Base-by-base conservation (phyloP, 2,329 filamentous ascomycete species). In the Pseudopyrenochaeta lycopersici region DNA sequence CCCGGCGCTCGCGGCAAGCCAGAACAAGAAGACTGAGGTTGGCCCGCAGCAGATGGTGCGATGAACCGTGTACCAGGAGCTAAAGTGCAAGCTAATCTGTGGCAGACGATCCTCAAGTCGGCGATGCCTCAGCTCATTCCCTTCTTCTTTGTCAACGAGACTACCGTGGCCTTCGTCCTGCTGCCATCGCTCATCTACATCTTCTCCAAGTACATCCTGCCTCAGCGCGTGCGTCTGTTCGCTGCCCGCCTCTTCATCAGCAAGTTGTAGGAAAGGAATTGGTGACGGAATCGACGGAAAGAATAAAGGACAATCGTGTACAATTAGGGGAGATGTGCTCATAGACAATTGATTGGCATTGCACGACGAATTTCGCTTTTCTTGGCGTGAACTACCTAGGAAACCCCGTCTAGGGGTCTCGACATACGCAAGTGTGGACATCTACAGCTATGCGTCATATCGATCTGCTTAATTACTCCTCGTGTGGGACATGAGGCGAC, bases 111-210 rank as follows among this genome's bases (percentile, higher is more conserved):
- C 48, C 73, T 78, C 63, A 73, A 74, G 68, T 76, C 76, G 58
- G 76, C 74, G 56, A 78, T 78, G 76, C 76, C 76, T 55, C 76
- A 78, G 70, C 76, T 78, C 55, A 71, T 78, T 43, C 76, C 76
- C 61, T 78, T 78, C 73, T 78, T 77, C 72, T 77, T 77, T 72
- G 75, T 78, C 67, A 78, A 78, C 70, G 76, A 78, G 74, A 75
- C 71, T 54, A 76, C 72, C 57, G 64, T 73, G 59, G 76, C 75
- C 41, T 78, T 78, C 62, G 63, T 78, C 66, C 64, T 76, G 52
- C 65, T 78, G 38, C 76, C 76, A 39, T 69, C 74, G 48, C 72
- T 78, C 62, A 77, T 78, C 73, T 78, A 78, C 70, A 49, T 78
- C 64, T 68, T 78, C 64, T 77, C 75, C 60, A 78, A 78, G 64